Base-by-base conservation (phyloP, 139 green algal species). In the Coelastrella sp. region DNA sequence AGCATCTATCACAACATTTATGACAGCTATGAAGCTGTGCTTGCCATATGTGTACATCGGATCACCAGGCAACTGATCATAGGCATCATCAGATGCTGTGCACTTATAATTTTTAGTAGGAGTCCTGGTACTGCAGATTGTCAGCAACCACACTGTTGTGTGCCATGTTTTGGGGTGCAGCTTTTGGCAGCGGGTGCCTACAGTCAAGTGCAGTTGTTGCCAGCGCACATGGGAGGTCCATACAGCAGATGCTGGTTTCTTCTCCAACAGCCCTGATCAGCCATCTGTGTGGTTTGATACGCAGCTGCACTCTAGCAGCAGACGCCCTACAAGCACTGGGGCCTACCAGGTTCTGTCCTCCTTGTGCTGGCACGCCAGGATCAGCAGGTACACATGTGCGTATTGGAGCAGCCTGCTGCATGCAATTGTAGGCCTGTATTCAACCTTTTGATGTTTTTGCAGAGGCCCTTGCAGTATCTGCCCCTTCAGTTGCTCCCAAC, bases 231-330 rank as follows among this genome's bases (percentile, higher is more conserved):
- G 76, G 76, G 76, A 82, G 76, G 17, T 82, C 4, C 27, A 58
- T 60, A 8, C 76, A 60, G 35, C 76, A 20, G 76, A 82, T 63
- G 76, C 35, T 4, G 76, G 76, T 17, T 82, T 82, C 35, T 82
- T 60, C 35, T 35, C 24, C 76, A 82, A 49, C 76, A 82, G 76
- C 76, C 76, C 76, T n/a, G 27, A 63, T 17, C 76, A 82, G 76
- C 76, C 76, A 61, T 35, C 14, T 60, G 76, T 82, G 76, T 60
- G 25, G 76, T 82, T 82, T 59, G 56, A 49, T 27, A 61, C 24
- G 11, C 8, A 61, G 35, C 4, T 82, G 7, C 35, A 68, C 61
- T 11, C 11, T 68, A 68, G 61, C 61, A 19, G 61, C 61, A 19
- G 61, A 68, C 11, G 61, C 61, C 11, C 61, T 68, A 68, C 61